These are phyloP conservation scores for Candida incommunis DNA, from an alignment of 805 yeast genomes.

Conservation along the genomic window DNA sequence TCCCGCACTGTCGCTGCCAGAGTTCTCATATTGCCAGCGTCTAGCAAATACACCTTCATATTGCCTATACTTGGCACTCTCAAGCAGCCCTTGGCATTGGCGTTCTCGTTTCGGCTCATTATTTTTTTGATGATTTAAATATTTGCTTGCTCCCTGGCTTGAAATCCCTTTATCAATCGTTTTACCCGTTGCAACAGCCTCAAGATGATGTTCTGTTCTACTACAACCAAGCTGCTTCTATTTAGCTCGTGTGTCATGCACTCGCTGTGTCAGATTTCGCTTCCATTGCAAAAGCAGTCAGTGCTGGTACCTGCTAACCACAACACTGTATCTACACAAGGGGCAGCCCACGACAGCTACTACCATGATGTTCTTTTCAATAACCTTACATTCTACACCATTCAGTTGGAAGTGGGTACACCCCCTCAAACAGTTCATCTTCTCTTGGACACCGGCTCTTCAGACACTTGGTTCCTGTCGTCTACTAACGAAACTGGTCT, in stretches of 20 bases:
- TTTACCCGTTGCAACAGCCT: too few relatives aligned
- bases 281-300: neutral
- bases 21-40: too few relatives aligned
- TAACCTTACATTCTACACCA: constrained; percentile 20
- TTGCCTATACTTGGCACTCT: too few relatives aligned
- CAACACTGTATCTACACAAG: neutral
- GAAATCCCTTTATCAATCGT: too few relatives aligned
- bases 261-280: too few relatives aligned
- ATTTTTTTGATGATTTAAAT: too few relatives aligned
- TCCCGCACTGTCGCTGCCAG: too few relatives aligned
- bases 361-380: neutral
- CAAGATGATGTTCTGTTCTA: too few relatives aligned
- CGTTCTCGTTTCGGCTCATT: too few relatives aligned
- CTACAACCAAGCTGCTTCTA: neutral
- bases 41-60: too few relatives aligned
- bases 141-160: too few relatives aligned
- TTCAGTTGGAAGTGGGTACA: constrained; percentile 36
- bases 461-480: constrained; percentile 48
- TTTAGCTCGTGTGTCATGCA: neutral
- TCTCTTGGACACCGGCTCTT: constrained; percentile 62
- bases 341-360: neutral
- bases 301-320: neutral
- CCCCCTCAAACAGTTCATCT: constrained; percentile 40
- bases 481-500: neutral
- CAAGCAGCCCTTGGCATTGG: too few relatives aligned